Evolutionary conservation across 23 red algal genomes (phyloP).

Genomic region (Gracilaria gracilis): DNA sequence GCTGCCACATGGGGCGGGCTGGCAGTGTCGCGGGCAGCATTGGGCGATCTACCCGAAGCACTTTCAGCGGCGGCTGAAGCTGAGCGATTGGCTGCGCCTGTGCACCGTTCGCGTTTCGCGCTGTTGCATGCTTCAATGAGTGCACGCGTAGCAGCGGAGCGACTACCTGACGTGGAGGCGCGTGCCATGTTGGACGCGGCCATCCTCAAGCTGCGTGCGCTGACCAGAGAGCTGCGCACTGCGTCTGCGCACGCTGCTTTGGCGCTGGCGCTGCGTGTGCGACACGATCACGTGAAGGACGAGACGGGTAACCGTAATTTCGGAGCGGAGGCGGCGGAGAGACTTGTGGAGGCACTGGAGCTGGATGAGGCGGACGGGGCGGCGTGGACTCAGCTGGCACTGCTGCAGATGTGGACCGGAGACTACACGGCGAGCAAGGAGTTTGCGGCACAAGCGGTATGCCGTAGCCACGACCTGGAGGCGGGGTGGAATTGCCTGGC

Average conservation of each 20-base stretch:
- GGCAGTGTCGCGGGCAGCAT: slow-evolving; percentile 49
- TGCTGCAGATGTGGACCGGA: slow-evolving; percentile 69
- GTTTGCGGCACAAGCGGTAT: slow-evolving; percentile 60
- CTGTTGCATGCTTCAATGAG: slow-evolving; percentile 61
- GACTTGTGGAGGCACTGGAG: slow-evolving; percentile 72
- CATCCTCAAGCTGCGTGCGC: slow-evolving; percentile 57
- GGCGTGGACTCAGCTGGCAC: slow-evolving; percentile 68
- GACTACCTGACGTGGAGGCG: slow-evolving; percentile 18
- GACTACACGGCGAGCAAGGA: slow-evolving; percentile 62
- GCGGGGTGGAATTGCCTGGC: slow-evolving; percentile 71
- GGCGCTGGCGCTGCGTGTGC: slow-evolving; percentile 58
- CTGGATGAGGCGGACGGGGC: slow-evolving; percentile 46
- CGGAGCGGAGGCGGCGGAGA: slow-evolving; percentile 71
- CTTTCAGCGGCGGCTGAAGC: slow-evolving; percentile 39
- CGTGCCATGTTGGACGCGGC: slow-evolving; percentile 34
- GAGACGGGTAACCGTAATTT: slow-evolving; percentile 67
- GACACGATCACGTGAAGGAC: slow-evolving; percentile 57
- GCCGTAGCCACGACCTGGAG: slow-evolving; percentile 18
- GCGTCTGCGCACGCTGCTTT: slow-evolving; percentile 44
- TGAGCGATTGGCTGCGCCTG: slow-evolving; percentile 33
- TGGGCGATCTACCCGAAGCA: slow-evolving; percentile 45
- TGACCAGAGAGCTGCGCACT: slow-evolving; percentile 25
- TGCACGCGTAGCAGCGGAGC: slow-evolving; percentile 17
- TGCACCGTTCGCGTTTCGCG: slow-evolving; percentile 50
- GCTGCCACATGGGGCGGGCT: slow-evolving; percentile 48